Evolutionary conservation across 345 rosid genomes (phyloP).

Genomic region (Eucalyptus lansdowneana): DNA sequence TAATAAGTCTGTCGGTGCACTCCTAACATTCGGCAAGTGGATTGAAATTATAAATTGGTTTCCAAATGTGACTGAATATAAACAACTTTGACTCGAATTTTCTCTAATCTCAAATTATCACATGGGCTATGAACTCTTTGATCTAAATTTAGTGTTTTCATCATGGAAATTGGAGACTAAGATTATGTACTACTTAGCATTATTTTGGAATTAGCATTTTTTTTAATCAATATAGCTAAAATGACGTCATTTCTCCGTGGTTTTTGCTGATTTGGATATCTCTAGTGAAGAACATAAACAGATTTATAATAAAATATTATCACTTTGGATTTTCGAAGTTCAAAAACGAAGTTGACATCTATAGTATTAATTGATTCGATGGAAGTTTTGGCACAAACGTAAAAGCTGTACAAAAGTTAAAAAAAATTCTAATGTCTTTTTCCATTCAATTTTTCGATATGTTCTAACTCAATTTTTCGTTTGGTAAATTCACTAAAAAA

Average conservation of each 20-base stretch:
- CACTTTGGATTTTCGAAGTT: too few species aligned
- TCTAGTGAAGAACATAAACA: neutral
- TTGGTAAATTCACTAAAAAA: too few species aligned
- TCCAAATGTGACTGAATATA: neutral
- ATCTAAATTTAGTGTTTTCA: neutral
- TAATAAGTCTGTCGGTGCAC: neutral
- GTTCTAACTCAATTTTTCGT: too few species aligned
- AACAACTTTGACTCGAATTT: neutral
- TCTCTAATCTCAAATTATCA: neutral
- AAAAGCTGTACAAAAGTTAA: too few species aligned
- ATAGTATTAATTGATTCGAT: too few species aligned
- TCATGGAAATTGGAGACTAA: neutral
- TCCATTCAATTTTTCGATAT: too few species aligned
- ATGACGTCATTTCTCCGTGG: too few species aligned
- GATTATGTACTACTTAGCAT: neutral
- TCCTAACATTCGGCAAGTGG: neutral
- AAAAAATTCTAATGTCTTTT: too few species aligned
- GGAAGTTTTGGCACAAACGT: too few species aligned
- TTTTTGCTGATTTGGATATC: neutral
- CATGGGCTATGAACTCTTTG: fast-evolving
- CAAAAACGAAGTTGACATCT: too few species aligned
- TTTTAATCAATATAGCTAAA: neutral
- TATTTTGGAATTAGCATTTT: too few species aligned
- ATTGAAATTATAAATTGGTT: neutral
- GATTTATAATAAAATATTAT: neutral